Evolutionary conservation across 169 alveolate species (phyloP), one percentile per base, ranked within the genome.

Genomic region (Eimeria praecox): DNA sequence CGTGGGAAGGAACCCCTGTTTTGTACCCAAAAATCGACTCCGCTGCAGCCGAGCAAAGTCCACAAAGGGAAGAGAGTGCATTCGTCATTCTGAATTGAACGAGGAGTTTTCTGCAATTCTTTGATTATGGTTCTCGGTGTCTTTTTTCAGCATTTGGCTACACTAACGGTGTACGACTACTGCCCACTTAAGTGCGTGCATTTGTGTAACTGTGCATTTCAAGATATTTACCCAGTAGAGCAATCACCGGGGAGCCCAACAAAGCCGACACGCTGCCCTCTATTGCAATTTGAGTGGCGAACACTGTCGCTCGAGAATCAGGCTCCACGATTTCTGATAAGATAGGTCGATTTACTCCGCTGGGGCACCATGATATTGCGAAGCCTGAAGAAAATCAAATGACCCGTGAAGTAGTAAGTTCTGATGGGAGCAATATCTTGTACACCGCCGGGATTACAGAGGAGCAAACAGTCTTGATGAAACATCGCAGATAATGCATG

Each of bases 311-410:
- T 56, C 98, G 98, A 69, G 97, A 97, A 89, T 98, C 97, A 38
- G 99, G 97, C 94, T 96, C 96, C 35, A 98, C 98, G 62, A 98
- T 97, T 46, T 98, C 99, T 2, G 99, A 97, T 78, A 98, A 92
- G 10, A 98, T 97, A 27, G 99, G 99, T 77, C 99, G 94, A 91
- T 98, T 98, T 22, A 98, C 98, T 4, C 95, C 97, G 42, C 75
- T 73, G 44, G 97, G 95, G 44, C 95, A 71, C 97, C 97, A 95
- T 14, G 97, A 71, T 56, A 95, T 90, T n/a, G 94, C 95, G 90
- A 95, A 95, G 22, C 96, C 96, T 95, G 96, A 42, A 40, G 49
- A 9, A 27, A 85, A 85, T 30, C n/a, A 0, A 2, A 30, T 10
- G 40, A 35, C 27, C 24, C 82, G 75, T 9, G 22, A 64, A 71